Percentiles rank a stretch among this genome's conserved stretches.
These are phyloP conservation scores for Juncus inflexus DNA, from an alignment of 176 grass and related monocot genomes.

Conservation along the genomic window DNA sequence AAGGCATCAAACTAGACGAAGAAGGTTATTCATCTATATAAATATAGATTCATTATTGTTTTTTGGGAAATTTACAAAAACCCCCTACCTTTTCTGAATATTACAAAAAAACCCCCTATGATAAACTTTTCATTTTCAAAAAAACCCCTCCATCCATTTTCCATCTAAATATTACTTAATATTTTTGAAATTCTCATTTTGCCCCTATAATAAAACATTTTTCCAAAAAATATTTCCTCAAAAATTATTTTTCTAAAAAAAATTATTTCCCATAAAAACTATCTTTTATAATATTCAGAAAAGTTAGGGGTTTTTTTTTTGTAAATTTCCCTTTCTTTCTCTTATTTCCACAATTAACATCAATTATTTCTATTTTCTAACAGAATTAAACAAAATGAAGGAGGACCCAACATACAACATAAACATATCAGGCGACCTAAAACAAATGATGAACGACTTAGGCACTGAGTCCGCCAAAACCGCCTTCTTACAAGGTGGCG, in stretches of 20 bases:
- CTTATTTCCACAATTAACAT: background rate
- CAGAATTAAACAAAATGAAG: constrained; percentile 82
- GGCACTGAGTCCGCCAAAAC: constrained; percentile 88
- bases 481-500: constrained; percentile 77
- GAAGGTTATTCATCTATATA: constrained; percentile 43
- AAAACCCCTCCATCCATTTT: too few species aligned
- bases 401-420: constrained; percentile 94
- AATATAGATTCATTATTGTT: too few species aligned
- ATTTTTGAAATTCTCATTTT: background rate
- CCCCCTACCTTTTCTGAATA: too few species aligned
- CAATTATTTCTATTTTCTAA: constrained; percentile 5
- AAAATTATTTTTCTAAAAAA: too few species aligned
- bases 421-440: constrained; percentile 91
- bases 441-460: constrained; percentile 95
- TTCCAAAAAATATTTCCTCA: background rate
- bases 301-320: too few species aligned
- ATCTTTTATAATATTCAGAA: too few species aligned
- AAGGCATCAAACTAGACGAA: constrained; percentile 89
- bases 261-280: too few species aligned
- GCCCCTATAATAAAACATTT: too few species aligned
- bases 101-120: too few species aligned
- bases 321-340: background rate
- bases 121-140: too few species aligned
- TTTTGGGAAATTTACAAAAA: background rate
- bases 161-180: too few species aligned